Evolutionary conservation across 371 early-diverging fungal genomes (phyloP).

Genomic region (Saksenaea vasiformis): DNA sequence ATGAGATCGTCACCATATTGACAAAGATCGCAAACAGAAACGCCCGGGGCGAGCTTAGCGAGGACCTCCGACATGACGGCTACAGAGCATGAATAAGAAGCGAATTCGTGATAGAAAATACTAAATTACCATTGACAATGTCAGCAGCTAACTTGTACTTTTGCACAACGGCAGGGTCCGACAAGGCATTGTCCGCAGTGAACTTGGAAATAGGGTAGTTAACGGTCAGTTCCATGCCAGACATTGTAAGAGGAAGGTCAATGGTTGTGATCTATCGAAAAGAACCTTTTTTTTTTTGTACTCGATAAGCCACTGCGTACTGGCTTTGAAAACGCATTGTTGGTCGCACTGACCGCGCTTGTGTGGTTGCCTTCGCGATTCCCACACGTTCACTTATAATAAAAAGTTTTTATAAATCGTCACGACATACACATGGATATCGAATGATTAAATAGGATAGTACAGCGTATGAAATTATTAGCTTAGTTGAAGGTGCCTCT

Average conservation of each 20-base stretch:
- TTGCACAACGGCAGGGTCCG: conserved; percentile 64
- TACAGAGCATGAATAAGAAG: conserved; percentile 12
- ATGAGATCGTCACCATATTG: conserved; percentile 82
- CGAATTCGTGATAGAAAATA: background rate
- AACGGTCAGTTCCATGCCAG: conserved; percentile 39
- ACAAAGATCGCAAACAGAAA: conserved; percentile 76
- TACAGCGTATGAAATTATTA: too few species aligned
- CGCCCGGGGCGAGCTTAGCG: conserved; percentile 59
- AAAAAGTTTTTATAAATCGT: too few species aligned
- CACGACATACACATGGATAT: too few species aligned
- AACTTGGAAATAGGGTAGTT: conserved; percentile 54
- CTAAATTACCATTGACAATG: conserved; percentile 68
- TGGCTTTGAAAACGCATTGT: background rate
- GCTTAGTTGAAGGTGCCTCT: too few species aligned
- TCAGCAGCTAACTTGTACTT: conserved; percentile 86
- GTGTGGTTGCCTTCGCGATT: background rate
- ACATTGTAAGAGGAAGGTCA: conserved; percentile 10
- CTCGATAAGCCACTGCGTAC: background rate
- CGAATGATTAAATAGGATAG: too few species aligned
- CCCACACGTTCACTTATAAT: too few species aligned
- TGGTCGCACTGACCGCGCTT: background rate
- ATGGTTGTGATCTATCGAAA: background rate
- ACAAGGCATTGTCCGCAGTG: conserved; percentile 66
- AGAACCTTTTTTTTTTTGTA: background rate
- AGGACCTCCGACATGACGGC: conserved; percentile 53